Percentiles rank a stretch among this genome's conserved stretches.
Evolutionary conservation across 2,329 filamentous ascomycete species (phyloP).

Genomic region (Achaetomium macrosporum): DNA sequence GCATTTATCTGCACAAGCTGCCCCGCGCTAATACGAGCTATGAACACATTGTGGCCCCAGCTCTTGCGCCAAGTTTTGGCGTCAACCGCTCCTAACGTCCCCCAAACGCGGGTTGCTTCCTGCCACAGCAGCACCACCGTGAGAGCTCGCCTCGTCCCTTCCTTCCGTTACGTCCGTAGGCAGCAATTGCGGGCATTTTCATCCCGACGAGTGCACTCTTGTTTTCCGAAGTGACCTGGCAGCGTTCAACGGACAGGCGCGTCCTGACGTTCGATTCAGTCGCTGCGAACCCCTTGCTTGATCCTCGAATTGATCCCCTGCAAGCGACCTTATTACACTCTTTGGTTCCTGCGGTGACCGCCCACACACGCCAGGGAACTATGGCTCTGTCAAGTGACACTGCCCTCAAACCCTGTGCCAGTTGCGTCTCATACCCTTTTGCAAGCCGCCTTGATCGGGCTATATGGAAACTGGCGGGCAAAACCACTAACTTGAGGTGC

Average conservation of each 20-base stretch:
- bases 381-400: too few relatives aligned
- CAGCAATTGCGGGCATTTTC: neutral
- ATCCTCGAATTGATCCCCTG: neutral
- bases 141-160: conserved; percentile 3
- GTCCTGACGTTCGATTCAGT: too few relatives aligned
- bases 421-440: too few relatives aligned
- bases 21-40: conserved; percentile 5
- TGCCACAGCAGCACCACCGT: conserved; percentile 3
- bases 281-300: too few relatives aligned
- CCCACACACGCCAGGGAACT: too few relatives aligned
- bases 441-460: too few relatives aligned
- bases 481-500: too few relatives aligned
- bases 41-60: neutral
- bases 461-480: too few relatives aligned
- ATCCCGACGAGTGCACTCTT: neutral
- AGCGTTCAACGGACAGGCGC: neutral
- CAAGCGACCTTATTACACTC: too few relatives aligned
- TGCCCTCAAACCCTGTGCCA: too few relatives aligned
- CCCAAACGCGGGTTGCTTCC: neutral
- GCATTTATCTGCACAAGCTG: conserved; percentile 4
- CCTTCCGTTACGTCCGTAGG: conserved; percentile 16
- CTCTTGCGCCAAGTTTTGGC: conserved; percentile 5
- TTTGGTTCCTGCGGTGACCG: too few relatives aligned
- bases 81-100: neutral
- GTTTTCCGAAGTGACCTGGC: neutral